phyloP scores from a whole-genome alignment of 345 rosid species.

The Leavenworthia alabamica region DNA sequence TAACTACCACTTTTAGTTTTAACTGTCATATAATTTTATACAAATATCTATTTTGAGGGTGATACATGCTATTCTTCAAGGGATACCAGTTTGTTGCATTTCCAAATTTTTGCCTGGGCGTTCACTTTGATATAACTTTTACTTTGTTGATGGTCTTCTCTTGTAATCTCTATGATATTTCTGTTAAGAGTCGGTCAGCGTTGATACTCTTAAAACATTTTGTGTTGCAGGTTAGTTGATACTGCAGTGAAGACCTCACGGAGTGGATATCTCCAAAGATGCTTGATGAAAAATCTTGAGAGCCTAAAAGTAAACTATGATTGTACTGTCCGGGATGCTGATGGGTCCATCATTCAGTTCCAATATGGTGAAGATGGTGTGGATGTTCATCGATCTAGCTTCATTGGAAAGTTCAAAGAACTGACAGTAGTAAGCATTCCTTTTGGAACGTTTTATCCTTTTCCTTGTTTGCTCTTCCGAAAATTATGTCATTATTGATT shows the following conservation, averaged over 20 bases:
- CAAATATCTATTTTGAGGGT: not conserved
- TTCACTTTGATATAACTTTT: not conserved
- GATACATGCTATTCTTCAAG: not conserved
- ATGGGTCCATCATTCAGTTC: conserved; percentile 90
- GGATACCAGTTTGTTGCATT: not conserved
- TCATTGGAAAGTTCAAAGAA: conserved; percentile 64
- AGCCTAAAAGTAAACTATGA: conserved; percentile 82
- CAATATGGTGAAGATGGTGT: conserved; percentile 96
- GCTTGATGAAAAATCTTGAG: conserved; percentile 94
- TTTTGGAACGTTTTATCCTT: conserved; percentile 8
- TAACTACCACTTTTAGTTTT: conserved; percentile 25
- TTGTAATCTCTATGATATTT: not conserved
- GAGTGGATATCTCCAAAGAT: conserved; percentile 98
- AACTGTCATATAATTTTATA: not conserved
- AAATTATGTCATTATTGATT: conserved; percentile 2
- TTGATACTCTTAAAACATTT: not conserved
- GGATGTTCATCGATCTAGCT: conserved; percentile 86
- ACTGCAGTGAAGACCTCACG: conserved; percentile 99
- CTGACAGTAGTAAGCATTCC: conserved; percentile 52
- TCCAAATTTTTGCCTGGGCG: not conserved
- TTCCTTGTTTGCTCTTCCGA: conserved; percentile 8
- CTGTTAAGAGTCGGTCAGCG: not conserved
- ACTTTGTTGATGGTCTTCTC: not conserved
- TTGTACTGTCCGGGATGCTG: conserved; percentile 93
- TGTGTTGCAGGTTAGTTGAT: conserved; percentile 71